A percentile compares a stretch with the other conserved stretches of the same genome.
These are phyloP conservation scores for Thymus mandschuricus DNA, from an alignment of 257 asterid genomes.

Conservation along the genomic window DNA sequence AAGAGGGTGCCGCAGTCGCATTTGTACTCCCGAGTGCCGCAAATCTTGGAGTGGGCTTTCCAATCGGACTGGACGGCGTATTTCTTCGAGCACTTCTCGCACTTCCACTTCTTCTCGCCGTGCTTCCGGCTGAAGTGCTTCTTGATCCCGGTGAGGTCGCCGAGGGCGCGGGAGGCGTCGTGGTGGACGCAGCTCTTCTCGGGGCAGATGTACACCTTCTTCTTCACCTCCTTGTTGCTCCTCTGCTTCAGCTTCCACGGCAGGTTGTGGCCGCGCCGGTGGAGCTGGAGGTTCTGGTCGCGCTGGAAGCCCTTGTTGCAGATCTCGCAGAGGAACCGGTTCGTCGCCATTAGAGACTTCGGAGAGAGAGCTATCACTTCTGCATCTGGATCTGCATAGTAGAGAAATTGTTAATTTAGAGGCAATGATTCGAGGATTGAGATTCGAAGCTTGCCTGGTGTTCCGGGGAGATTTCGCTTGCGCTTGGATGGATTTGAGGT, in stretches of 20 bases:
- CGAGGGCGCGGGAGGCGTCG: conserved; percentile 81
- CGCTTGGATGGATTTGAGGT: conserved; percentile 60
- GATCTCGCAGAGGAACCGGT: conserved; percentile 82
- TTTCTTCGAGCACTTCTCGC: conserved; percentile 86
- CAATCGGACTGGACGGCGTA: conserved; percentile 96
- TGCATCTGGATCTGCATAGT: conserved; percentile 83
- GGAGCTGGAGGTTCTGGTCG: conserved; percentile 89
- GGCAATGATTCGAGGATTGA: no score
- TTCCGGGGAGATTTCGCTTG: conserved; percentile 87
- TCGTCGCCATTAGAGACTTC: conserved; percentile 88
- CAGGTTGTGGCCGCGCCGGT: conserved; percentile 86
- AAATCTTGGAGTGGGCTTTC: conserved; percentile 95
- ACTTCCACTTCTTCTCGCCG: conserved; percentile 96
- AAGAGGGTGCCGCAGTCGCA: conserved; percentile 96
- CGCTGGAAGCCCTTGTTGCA: conserved; percentile 98
- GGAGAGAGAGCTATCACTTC: conserved; percentile 92
- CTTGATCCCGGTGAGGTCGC: conserved; percentile 86
- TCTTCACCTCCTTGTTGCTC: conserved; percentile 62
- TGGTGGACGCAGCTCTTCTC: conserved; percentile 86
- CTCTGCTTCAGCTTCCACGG: conserved; percentile 96
- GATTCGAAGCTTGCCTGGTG: conserved; percentile 44
- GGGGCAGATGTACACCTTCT: conserved; percentile 89
- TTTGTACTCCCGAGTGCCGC: conserved; percentile 92
- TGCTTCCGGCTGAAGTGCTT: conserved; percentile 86
- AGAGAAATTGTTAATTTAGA: no score